These are phyloP conservation scores for Vanilla planifolia DNA, from an alignment of 106 monocot genomes.

Conservation along the genomic window DNA sequence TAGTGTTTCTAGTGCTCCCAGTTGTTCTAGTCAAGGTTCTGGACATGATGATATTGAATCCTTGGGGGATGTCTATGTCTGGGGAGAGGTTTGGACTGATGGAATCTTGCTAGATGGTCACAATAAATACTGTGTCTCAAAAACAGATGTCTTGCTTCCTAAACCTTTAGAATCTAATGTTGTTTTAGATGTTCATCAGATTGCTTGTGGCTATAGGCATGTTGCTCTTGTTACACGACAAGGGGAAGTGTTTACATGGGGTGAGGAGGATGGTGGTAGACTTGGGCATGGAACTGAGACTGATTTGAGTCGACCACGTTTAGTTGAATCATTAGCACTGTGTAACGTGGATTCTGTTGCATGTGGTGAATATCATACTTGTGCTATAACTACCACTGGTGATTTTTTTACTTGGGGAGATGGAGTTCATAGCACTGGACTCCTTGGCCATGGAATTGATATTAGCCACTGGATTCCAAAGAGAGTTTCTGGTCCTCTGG, in stretches of 20 bases:
- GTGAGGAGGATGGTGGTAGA: constrained; percentile 56
- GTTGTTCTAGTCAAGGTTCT: constrained; percentile 65
- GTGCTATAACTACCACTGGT: constrained; percentile 47
- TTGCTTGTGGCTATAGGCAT: constrained; percentile 61
- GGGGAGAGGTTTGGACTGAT: constrained; percentile 61
- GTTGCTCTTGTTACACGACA: constrained; percentile 61
- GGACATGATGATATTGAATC: constrained; percentile 67
- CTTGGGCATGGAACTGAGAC: constrained; percentile 52
- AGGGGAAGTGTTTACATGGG: constrained; percentile 79
- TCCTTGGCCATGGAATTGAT: constrained; percentile 41
- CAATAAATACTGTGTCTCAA: constrained; percentile 13
- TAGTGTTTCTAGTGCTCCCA: constrained; percentile 60
- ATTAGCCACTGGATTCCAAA: constrained; percentile 66
- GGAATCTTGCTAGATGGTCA: constrained; percentile 12
- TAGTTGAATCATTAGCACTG: constrained; percentile 41
- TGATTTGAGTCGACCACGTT: constrained; percentile 31
- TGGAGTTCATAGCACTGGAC: constrained; percentile 33
- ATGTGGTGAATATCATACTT: constrained; percentile 69
- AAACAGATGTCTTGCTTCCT: constrained; percentile 37
- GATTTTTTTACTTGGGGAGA: constrained; percentile 71
- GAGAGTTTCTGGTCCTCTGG: constrained; percentile 49
- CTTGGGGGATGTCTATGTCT: constrained; percentile 65
- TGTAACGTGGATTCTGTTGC: constrained; percentile 37
- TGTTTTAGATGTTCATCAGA: constrained; percentile 55
- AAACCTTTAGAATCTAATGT: constrained; percentile 60